Conservation (phyloP, 1,284 basidiomycete species). For the Wolfiporia cocos region DNA sequence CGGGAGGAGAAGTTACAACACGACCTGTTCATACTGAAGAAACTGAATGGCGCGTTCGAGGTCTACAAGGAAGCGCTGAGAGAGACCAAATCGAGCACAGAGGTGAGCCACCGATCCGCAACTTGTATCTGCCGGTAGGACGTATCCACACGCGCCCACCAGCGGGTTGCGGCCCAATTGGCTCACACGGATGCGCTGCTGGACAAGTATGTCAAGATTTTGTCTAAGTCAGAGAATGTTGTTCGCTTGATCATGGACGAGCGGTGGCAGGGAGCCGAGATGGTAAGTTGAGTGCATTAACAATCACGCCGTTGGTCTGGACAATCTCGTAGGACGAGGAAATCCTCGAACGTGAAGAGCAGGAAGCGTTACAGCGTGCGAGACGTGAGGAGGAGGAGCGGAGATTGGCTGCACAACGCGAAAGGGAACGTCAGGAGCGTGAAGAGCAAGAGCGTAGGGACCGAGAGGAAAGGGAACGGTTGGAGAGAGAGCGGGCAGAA, state of each 20-base stretch:
- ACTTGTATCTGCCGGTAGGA: not conserved
- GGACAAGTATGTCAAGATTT: conserved; percentile 63
- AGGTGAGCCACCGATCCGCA: conserved; percentile 36
- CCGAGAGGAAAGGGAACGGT: conserved; percentile 39
- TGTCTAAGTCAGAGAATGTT: conserved; percentile 63
- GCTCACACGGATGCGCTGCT: conserved; percentile 65
- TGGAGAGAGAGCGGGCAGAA: conserved; percentile 20
- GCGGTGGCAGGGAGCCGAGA: conserved; percentile 64
- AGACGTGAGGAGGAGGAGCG: conserved; percentile 47
- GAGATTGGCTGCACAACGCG: conserved; percentile 38
- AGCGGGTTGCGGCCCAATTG: conserved; percentile 62
- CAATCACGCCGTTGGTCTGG: not conserved
- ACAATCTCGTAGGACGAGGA: conserved; percentile 48
- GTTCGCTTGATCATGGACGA: conserved; percentile 68
- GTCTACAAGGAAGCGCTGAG: conserved; percentile 59
- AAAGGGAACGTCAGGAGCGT: conserved; percentile 40
- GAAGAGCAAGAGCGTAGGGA: conserved; percentile 46
- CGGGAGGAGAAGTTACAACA: conserved; percentile 69
- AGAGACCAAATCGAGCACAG: conserved; percentile 55
- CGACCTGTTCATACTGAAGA: conserved; percentile 64
- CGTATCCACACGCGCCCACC: not conserved
- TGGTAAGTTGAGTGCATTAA: conserved; percentile 34
- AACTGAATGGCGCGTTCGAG: conserved; percentile 63
- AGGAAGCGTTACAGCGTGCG: conserved; percentile 38
- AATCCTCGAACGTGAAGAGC: conserved; percentile 40